Evolutionary conservation across 441 rosid genomes (phyloP).

Genomic region (Erodium trifolium): DNA sequence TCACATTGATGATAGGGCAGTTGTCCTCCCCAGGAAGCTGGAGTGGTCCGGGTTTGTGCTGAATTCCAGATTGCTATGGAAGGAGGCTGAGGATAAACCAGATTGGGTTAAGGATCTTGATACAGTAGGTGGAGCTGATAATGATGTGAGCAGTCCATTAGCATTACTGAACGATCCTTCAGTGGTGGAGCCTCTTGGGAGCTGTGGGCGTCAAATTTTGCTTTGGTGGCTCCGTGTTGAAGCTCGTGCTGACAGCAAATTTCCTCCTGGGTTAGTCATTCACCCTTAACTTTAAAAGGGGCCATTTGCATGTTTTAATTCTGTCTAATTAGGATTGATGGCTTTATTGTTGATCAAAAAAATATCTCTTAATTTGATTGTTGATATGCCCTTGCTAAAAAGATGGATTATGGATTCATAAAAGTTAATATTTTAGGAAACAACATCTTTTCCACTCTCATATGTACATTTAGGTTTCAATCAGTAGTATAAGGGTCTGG

Average conservation of each 20-base stretch:
- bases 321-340: too few species aligned
- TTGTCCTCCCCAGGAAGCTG: constrained; percentile 47
- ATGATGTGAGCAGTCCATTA: constrained; percentile 64
- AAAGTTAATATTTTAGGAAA: too few species aligned
- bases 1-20: constrained; percentile 68
- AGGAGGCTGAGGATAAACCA: constrained; percentile 57
- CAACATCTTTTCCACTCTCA: too few species aligned
- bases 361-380: too few species aligned
- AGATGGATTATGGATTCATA: too few species aligned
- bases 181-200: too few species aligned
- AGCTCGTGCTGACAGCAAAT: constrained; percentile 95
- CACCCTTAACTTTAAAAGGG: background rate
- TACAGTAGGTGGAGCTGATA: constrained; percentile 30
- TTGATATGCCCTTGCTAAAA: too few species aligned
- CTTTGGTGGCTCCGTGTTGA: constrained; percentile 99
- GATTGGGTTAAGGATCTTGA: constrained; percentile 74
- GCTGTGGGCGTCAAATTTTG: constrained; percentile 45
- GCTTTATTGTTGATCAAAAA: too few species aligned
- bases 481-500: too few species aligned
- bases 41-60: constrained; percentile 40
- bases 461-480: too few species aligned
- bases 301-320: too few species aligned
- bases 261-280: constrained; percentile 76
- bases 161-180: constrained; percentile 52
- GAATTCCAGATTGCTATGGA: constrained; percentile 85